Evolutionary conservation across 352 stramenopile species (phyloP).

Genomic region (Phytophthora litchii): DNA sequence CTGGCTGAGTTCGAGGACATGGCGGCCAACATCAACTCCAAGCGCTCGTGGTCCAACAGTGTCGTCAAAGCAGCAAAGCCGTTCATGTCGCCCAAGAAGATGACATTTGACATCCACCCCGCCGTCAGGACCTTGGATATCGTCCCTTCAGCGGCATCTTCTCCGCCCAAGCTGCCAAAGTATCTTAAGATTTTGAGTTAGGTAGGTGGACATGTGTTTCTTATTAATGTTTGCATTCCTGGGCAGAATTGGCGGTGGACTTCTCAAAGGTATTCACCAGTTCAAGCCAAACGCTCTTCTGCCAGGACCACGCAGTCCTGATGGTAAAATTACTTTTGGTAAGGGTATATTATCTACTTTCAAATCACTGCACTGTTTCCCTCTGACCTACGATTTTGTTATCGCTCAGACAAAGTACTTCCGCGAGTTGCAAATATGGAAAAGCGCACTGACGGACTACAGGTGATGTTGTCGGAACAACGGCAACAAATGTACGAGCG

Average conservation of each 20-base stretch:
- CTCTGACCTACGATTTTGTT: neutral
- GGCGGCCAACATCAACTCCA: constrained; percentile 52
- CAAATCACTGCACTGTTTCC: neutral
- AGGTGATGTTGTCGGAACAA: constrained; percentile 52
- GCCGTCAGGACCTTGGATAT: constrained; percentile 42
- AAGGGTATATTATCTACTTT: neutral
- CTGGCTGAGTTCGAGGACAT: constrained; percentile 76
- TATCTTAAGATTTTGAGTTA: constrained; percentile 22
- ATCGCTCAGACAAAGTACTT: constrained; percentile 61
- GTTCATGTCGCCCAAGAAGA: constrained; percentile 18
- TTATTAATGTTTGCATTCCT: neutral
- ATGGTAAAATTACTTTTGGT: constrained; percentile 76
- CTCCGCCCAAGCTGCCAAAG: constrained; percentile 55
- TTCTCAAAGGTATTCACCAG: constrained; percentile 54
- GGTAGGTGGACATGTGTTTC: neutral
- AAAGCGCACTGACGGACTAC: constrained; percentile 51
- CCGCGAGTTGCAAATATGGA: constrained; percentile 76
- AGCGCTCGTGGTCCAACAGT: constrained; percentile 76
- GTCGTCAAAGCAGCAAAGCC: constrained; percentile 43
- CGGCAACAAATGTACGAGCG: constrained; percentile 72
- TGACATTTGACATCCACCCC: constrained; percentile 33
- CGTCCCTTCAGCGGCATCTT: constrained; percentile 14
- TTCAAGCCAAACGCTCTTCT: constrained; percentile 39
- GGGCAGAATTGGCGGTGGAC: constrained; percentile 24
- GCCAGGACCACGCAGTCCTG: constrained; percentile 45